A percentile compares a stretch with the other conserved stretches of the same genome.
These are phyloP conservation scores for Sechiopsis laciniata DNA, from an alignment of 306 rosid species.

Conservation along the genomic window DNA sequence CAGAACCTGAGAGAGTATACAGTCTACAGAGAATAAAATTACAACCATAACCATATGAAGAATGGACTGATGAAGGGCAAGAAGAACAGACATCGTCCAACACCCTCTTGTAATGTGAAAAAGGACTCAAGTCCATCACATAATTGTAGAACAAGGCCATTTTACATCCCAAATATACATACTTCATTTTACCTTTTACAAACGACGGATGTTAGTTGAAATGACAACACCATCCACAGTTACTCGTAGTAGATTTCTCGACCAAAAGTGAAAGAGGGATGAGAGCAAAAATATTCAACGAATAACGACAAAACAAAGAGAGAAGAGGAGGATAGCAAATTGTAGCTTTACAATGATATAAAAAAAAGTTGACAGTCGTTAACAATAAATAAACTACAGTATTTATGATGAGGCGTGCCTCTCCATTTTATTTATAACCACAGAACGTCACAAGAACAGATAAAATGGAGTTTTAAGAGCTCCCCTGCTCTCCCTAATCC, in stretches of 20 bases:
- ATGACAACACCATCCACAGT: background rate
- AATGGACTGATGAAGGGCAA: background rate
- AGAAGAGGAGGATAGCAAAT: background rate
- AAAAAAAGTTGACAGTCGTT: background rate
- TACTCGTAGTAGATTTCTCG: background rate
- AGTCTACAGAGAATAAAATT: background rate
- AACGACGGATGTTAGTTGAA: background rate
- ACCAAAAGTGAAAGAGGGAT: background rate
- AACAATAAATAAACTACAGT: background rate
- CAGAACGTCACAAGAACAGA: too few species aligned
- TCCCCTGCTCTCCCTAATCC: too few species aligned
- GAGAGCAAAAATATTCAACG: background rate
- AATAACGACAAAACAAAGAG: background rate
- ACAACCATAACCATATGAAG: background rate
- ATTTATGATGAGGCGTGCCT: too few species aligned
- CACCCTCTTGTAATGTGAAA: background rate
- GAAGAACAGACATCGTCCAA: background rate
- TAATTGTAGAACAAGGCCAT: background rate
- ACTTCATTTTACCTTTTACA: background rate
- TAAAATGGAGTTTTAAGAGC: too few species aligned
- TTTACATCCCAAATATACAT: conserved; percentile 4
- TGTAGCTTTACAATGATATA: background rate
- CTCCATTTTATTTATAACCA: too few species aligned
- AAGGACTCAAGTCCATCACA: background rate
- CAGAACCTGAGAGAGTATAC: background rate